Evolutionary conservation across 257 asterid species (phyloP), one percentile per base, ranked within the genome.

Genomic region (Fraxinus cuspidata): DNA sequence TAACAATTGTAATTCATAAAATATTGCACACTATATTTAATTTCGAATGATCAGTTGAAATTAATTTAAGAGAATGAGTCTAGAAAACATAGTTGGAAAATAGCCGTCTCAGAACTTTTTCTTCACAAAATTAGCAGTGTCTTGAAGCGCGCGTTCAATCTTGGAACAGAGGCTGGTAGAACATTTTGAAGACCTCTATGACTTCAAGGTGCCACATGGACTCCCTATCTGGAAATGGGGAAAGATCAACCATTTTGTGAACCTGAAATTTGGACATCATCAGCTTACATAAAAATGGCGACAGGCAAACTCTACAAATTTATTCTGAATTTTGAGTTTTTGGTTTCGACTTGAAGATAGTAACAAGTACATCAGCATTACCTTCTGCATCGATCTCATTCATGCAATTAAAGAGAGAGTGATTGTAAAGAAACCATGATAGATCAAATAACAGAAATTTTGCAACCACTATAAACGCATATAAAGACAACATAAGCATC

Each of bases 171-270:
- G 93, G 91, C 77, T 84, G 85, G 79, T 95, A 95, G 84, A 91
- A 95, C 47, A 92, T 89, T 72, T 89, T 89, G 86, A 87, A 92
- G 72, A 87, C 96, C 88, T 95, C 99, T 68, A 91, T 72, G 68
- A 92, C 98, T 88, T 92, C 99, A 42, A 95, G 94, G 75, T 95
- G 90, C 99, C 99, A 95, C 98, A 90, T 91, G 28, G 98, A 80
- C 85, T 95, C 98, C 87, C 98, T 88, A 77, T 91, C 92, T 29
- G 97, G 96, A 81, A 78, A 84, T 19, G 79, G 79, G 4, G 98
- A 92, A 77, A 95, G 96, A 78, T 93, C 97, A 70, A 95, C 92
- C 58, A 93, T 84, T 84, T 95, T 95, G 91, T 95, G 99, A 72
- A 93, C 97, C 99, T 95, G 96, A 42, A 78, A 82, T 66, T 63